These are phyloP conservation scores for Globisporangium mamillatum DNA, from an alignment of 352 stramenopile genomes.

Conservation along the genomic window DNA sequence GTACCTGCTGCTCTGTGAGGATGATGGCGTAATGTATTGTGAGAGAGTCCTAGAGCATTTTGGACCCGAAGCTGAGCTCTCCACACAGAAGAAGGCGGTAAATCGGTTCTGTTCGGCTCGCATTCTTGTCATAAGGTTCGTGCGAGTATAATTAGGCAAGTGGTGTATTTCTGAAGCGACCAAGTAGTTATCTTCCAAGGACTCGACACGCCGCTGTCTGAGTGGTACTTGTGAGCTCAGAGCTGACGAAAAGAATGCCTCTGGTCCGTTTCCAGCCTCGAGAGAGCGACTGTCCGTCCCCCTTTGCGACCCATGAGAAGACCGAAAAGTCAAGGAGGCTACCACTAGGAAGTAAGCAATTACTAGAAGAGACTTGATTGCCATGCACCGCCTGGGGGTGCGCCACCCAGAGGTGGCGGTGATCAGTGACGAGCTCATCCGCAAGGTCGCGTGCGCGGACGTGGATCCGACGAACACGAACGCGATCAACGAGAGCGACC, in stretches of 20 bases:
- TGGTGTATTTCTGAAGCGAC: background rate
- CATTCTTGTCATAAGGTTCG: background rate
- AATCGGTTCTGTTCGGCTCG: background rate
- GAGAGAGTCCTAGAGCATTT: background rate
- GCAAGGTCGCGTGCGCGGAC: slow-evolving; percentile 55
- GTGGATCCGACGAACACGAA: slow-evolving; percentile 67
- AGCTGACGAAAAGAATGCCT: background rate
- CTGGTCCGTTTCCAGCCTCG: background rate
- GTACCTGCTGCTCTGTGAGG: background rate
- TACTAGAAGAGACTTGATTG: background rate
- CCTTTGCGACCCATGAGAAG: background rate
- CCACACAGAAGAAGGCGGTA: background rate
- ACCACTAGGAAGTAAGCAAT: background rate
- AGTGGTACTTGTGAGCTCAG: background rate
- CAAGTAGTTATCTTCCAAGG: background rate
- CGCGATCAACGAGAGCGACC: slow-evolving; percentile 59
- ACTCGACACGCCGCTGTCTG: background rate
- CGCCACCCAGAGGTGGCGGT: slow-evolving; percentile 75
- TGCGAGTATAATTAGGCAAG: background rate
- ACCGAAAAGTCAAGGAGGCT: too few species aligned
- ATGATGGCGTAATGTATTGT: background rate
- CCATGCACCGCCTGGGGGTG: slow-evolving; percentile 72
- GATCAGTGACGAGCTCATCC: slow-evolving; percentile 80
- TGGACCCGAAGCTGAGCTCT: background rate
- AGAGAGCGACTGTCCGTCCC: background rate